phyloP scores from a whole-genome alignment of 179 eudicot species.

The Beta lomatogona region DNA sequence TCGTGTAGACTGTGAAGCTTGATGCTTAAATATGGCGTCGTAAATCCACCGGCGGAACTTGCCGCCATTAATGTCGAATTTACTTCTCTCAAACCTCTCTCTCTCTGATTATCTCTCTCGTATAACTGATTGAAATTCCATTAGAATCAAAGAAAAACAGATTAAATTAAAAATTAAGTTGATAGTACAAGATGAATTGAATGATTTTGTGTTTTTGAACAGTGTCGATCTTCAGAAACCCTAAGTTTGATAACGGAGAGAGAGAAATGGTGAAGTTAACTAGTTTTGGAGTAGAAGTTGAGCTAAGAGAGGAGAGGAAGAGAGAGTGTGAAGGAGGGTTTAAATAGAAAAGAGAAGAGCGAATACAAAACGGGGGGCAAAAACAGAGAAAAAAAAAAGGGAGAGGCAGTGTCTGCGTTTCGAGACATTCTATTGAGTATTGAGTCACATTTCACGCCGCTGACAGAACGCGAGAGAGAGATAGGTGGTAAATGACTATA shows the following conservation, averaged over 20 bases:
- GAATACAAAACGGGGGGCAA: neutral
- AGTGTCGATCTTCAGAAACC: constrained; percentile 20
- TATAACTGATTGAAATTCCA: neutral
- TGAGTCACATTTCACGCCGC: neutral
- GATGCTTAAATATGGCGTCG: constrained; percentile 29
- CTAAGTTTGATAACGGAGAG: neutral
- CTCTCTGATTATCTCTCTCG: neutral
- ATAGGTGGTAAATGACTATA: no score
- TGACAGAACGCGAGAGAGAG: neutral
- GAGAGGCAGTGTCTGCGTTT: neutral
- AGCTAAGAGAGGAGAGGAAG: neutral
- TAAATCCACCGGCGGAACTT: constrained; percentile 35
- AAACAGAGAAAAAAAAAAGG: neutral
- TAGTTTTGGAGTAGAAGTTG: neutral
- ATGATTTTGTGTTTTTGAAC: neutral
- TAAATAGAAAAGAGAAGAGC: constrained; percentile 8
- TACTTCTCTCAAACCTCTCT: no score
- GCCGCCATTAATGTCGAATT: constrained; percentile 31
- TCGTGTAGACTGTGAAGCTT: constrained; percentile 26
- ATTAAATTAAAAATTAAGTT: neutral
- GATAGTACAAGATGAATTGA: neutral
- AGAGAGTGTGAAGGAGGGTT: neutral
- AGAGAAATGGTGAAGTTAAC: neutral
- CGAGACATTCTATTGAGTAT: neutral
- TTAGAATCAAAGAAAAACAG: neutral